Base-by-base conservation (phyloP, 1,284 basidiomycete genomes). In the Trichosporon faecale region DNA sequence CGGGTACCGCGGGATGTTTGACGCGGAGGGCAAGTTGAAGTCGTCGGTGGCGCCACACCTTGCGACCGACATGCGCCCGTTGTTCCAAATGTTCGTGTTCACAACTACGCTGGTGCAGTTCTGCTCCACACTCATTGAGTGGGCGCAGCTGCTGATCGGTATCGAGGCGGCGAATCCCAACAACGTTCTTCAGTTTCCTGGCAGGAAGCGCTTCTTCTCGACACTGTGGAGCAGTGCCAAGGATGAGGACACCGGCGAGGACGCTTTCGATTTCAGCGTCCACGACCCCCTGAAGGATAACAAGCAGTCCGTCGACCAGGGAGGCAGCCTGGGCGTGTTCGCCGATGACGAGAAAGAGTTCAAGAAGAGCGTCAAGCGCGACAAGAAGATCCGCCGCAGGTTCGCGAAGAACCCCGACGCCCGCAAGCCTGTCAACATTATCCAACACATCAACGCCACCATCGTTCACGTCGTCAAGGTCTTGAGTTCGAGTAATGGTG, bases 1-100 rank as follows among this genome's bases (percentile, higher is more conserved):
- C 57, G 88, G 88, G 0, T 89, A 87, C 78, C 74, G 80, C 27
- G 73, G 72, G 6, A 70, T 80, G 23, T 85, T 84, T 73, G 83
- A 84, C 66, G 64, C 74, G 0, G 60, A 69, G 4, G 85, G 83
- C 18, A 73, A 72, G 25, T 66, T 72, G n/a, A 66, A 66, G 23
- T n/a, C 55, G 1, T n/a, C 25, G 0, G 7, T 68, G 46, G 66
- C 52, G 25, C 49, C 68, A 11, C 27, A 64, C 35, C 40, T 74
- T 44, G 31, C 77, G 23, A 71, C 73, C 25, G 73, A 77, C 0
- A 76, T 80, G 0, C 78, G 84, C 12, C 82, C 82, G 5, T 79
- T 86, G 1, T 84, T 85, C 74, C 72, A 83, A 29, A 83, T 82
- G 70, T 82, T 86, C 66, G 81, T 85, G 12, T 84, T 85, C 61